These are phyloP conservation scores for Salix suchowensis DNA, from an alignment of 345 rosid species.

Conservation along the genomic window DNA sequence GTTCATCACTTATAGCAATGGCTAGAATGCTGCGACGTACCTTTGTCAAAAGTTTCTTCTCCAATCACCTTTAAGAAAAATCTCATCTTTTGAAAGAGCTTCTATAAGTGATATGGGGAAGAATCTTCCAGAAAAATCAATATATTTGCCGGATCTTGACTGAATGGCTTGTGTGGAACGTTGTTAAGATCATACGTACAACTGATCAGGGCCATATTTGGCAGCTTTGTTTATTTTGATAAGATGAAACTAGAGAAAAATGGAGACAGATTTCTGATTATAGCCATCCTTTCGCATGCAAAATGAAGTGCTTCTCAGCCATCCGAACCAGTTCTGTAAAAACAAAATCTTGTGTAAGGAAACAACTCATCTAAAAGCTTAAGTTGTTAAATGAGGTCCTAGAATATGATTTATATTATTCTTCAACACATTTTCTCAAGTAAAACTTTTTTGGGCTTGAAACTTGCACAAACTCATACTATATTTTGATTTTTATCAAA, in stretches of 20 bases:
- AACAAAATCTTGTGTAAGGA: background rate
- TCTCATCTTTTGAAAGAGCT: background rate
- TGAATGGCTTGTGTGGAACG: background rate
- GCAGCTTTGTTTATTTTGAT: background rate
- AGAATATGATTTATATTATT: too few species aligned
- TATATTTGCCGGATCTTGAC: background rate
- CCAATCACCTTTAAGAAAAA: background rate
- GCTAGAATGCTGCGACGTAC: background rate
- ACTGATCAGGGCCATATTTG: too few species aligned
- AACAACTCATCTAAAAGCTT: too few species aligned
- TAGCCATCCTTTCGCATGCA: too few species aligned
- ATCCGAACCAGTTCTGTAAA: background rate
- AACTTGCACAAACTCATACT: too few species aligned
- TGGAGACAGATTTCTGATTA: too few species aligned
- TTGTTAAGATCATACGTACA: background rate
- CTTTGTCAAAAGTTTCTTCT: background rate
- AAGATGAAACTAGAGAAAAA: background rate
- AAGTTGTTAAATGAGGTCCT: too few species aligned
- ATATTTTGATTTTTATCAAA: too few species aligned
- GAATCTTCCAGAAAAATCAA: background rate
- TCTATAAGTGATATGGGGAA: too few species aligned
- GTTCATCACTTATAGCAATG: background rate
- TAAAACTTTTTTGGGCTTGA: too few species aligned
- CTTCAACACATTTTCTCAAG: too few species aligned
- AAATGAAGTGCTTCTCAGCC: too few species aligned